A percentile compares a stretch with the other conserved stretches of the same genome.
These are phyloP conservation scores for Mycena venus DNA, from an alignment of 768 basidiomycete genomes.

Conservation along the genomic window DNA sequence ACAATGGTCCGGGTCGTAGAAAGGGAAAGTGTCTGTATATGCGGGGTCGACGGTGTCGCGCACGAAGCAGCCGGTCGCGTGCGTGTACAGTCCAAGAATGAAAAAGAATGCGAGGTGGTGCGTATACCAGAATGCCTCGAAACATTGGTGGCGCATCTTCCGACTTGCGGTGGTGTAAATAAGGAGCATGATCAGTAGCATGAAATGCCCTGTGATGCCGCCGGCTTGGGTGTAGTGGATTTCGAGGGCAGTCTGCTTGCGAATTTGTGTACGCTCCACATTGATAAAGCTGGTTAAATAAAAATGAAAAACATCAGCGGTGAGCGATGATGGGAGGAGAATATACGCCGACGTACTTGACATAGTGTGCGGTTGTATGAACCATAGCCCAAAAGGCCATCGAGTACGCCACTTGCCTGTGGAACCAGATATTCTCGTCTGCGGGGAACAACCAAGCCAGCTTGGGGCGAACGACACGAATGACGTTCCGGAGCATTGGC, in stretches of 20 bases:
- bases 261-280: no score
- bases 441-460: constrained; percentile 89
- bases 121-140: constrained; percentile 98
- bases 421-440: constrained; percentile 97
- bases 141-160: constrained; percentile 89
- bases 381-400: constrained; percentile 95
- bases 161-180: constrained; percentile 93
- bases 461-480: constrained; percentile 85
- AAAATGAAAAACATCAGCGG: no score
- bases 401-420: constrained; percentile 93
- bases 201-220: constrained; percentile 94
- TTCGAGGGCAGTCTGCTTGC: constrained; percentile 78
- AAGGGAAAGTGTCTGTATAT: constrained; percentile 79
- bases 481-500: constrained; percentile 90
- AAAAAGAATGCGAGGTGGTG: constrained; percentile 96
- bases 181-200: constrained; percentile 93
- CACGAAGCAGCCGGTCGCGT: constrained; percentile 96
- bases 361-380: constrained; percentile 93
- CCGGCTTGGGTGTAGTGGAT: constrained; percentile 92
- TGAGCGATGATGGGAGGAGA: no score
- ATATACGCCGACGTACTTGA: constrained; percentile 96
- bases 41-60: constrained; percentile 82
- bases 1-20: constrained; percentile 88
- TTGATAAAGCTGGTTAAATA: no score
- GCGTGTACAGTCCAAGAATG: constrained; percentile 90